Percentiles rank a stretch among this genome's conserved stretches.
Evolutionary conservation across 768 basidiomycete species (phyloP).

Genomic region (Pleurotus eryngii): DNA sequence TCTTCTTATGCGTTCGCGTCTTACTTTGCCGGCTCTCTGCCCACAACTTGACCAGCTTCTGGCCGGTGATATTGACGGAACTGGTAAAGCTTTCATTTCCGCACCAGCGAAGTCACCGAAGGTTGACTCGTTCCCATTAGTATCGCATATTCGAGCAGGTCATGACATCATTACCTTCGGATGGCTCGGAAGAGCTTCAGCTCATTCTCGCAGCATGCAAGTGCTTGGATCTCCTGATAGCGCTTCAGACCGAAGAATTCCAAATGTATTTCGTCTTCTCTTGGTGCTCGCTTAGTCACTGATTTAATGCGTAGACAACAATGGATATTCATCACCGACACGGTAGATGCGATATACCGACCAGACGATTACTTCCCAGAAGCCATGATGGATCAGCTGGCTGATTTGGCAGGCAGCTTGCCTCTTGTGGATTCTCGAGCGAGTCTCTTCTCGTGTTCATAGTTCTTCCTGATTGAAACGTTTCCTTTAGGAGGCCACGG

Average conservation of each 20-base stretch:
- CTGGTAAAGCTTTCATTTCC: slow-evolving; percentile 46
- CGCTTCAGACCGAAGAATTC: slow-evolving; percentile 94
- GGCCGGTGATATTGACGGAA: slow-evolving; percentile 94
- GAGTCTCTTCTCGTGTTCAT: slow-evolving; percentile 9
- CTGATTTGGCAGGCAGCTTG: slow-evolving; percentile 75
- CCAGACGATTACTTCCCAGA: slow-evolving; percentile 82
- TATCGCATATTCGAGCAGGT: slow-evolving; percentile 87
- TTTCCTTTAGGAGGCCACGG: background rate
- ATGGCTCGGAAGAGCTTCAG: slow-evolving; percentile 82
- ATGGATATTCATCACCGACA: slow-evolving; percentile 99
- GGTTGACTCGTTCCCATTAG: slow-evolving; percentile 34
- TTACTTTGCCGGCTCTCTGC: slow-evolving; percentile 86
- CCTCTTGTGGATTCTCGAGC: slow-evolving; percentile 40
- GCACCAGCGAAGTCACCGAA: slow-evolving; percentile 1
- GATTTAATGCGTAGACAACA: slow-evolving; percentile 60
- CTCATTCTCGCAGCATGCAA: slow-evolving; percentile 89
- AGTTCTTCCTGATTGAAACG: background rate
- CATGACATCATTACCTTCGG: slow-evolving; percentile 64
- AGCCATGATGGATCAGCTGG: slow-evolving; percentile 87
- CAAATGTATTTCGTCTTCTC: slow-evolving; percentile 67
- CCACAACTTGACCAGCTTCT: slow-evolving; percentile 91
- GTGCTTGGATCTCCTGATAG: slow-evolving; percentile 88
- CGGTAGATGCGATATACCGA: slow-evolving; percentile 89
- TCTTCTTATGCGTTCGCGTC: slow-evolving; percentile 90
- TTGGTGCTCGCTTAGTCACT: slow-evolving; percentile 3